Base-by-base conservation (phyloP, 345 rosid species). In the Firmiana major region DNA sequence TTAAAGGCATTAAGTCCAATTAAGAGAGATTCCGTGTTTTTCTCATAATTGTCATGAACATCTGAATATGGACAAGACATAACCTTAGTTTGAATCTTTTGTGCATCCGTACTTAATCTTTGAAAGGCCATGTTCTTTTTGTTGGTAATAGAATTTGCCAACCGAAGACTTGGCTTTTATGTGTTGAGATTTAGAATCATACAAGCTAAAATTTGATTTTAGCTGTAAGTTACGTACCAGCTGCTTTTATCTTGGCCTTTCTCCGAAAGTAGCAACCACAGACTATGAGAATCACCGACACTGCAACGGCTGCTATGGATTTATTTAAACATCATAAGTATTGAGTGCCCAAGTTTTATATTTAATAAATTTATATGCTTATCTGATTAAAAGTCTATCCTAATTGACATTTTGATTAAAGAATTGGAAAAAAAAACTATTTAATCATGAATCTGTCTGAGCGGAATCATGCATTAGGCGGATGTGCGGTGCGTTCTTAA, bases 1-100 rank as follows among this genome's bases (percentile, higher is more conserved):
- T 71, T 80, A 15, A 88, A 75, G 12, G 77, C 54, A 16, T 81
- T 48, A 9, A 84, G 76, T 34, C 81, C 81, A 51, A 86, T 73
- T 34, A 73, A 11, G 55, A 86, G 82, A 7, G 88, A 76, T 34
- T 81, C 83, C 45, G 9, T 49, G 76, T 58, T 75, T 60, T 16
- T 77, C 67, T 70, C 60, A 55, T 38, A 65, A 19, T 58, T 72
- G 28, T 62, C 84, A 12, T 24, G 24, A 59, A 17, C 71, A 79
- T 74, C 80, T 79, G 71, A n/a, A 72, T 65, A 48, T 43, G 62
- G 42, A 28, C 17, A 58, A 58, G 63, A 5, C 46, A 19, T 38
- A 43, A 71, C 3, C 6, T 26, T 5, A 48, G 11, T 60, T 63
- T 71, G 40, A 43, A 15, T 13, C 24, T 24, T 11, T 11, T 21